phyloP scores from a whole-genome alignment of 208 protist species.

The Trypanosoma avium region DNA sequence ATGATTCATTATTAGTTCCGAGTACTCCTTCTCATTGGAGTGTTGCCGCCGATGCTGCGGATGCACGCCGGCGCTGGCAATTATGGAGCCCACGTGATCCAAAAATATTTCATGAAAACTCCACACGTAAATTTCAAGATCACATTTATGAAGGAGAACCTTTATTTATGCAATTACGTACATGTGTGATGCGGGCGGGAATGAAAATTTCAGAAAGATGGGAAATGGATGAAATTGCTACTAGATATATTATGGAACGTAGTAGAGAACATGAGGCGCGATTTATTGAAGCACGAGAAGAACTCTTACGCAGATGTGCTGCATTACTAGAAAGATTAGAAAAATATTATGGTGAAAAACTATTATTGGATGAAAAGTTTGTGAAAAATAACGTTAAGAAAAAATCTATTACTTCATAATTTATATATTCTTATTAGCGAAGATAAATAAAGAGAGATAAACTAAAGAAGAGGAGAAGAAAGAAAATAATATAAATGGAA shows the following conservation, averaged over 20 bases:
- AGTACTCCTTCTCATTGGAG: slow-evolving; percentile 74
- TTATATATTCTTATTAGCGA: background rate
- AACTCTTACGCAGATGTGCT: slow-evolving; percentile 34
- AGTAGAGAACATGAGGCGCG: slow-evolving; percentile 39
- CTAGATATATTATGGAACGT: slow-evolving; percentile 61
- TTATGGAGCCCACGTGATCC: slow-evolving; percentile 88
- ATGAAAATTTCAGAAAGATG: slow-evolving; percentile 66
- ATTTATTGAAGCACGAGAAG: slow-evolving; percentile 44
- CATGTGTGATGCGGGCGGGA: slow-evolving; percentile 30
- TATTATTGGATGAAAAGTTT: slow-evolving; percentile 33
- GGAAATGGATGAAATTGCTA: slow-evolving; percentile 62
- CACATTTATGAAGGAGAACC: slow-evolving; percentile 87
- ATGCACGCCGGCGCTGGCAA: slow-evolving; percentile 58
- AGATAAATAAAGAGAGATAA: background rate
- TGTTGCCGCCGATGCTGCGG: slow-evolving; percentile 60
- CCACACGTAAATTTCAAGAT: slow-evolving; percentile 83
- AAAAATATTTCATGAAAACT: slow-evolving; percentile 71
- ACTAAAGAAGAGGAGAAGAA: too few relatives aligned
- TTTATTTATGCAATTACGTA: slow-evolving; percentile 70
- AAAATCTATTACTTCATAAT: background rate
- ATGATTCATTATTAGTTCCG: slow-evolving; percentile 50
- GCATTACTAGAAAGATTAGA: slow-evolving; percentile 57
- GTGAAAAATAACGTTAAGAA: background rate
- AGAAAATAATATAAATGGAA: too few relatives aligned
- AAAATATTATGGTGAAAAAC: slow-evolving; percentile 50